Evolutionary conservation across 768 basidiomycete genomes (phyloP).

Genomic region (Asterophora lycoperdoides): DNA sequence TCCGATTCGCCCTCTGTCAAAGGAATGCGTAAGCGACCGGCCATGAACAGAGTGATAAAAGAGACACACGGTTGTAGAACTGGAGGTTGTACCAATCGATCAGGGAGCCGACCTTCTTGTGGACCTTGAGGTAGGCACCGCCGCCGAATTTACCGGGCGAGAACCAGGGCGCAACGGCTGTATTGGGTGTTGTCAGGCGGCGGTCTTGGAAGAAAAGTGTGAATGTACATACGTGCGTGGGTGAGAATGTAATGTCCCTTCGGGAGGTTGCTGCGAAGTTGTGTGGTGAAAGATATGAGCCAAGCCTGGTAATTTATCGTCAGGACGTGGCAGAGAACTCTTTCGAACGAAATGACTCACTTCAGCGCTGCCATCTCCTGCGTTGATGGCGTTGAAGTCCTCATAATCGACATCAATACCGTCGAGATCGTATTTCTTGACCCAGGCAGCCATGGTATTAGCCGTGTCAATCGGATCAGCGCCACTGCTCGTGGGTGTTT

Average conservation of each 20-base stretch:
- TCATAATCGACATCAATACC: constrained; percentile 62
- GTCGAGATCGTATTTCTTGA: constrained; percentile 45
- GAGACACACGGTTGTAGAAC: constrained; percentile 41
- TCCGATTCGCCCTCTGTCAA: constrained; percentile 51
- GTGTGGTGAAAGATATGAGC: constrained; percentile 48
- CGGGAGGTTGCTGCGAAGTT: constrained; percentile 44
- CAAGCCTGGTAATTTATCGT: constrained; percentile 29
- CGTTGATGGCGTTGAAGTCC: constrained; percentile 50
- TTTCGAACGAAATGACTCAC: constrained; percentile 20
- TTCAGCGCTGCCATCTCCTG: constrained; percentile 39
- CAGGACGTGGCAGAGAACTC: neutral
- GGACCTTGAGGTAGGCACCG: constrained; percentile 53
- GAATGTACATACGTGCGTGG: constrained; percentile 43
- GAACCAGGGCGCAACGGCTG: constrained; percentile 50
- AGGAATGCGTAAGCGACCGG: neutral
- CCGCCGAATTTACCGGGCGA: constrained; percentile 34
- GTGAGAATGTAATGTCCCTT: constrained; percentile 45
- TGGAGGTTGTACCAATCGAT: constrained; percentile 62
- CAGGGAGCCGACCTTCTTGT: constrained; percentile 44
- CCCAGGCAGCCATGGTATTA: constrained; percentile 48
- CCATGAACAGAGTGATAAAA: neutral
- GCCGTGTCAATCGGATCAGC: constrained; percentile 44
- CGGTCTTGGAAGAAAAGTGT: neutral
- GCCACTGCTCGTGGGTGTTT: constrained; percentile 41
- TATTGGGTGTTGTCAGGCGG: neutral